Evolutionary conservation across 495 filamentous ascomycete species (phyloP), one percentile per base, ranked within the genome.

Genomic region (Talaromyces stipitatus): DNA sequence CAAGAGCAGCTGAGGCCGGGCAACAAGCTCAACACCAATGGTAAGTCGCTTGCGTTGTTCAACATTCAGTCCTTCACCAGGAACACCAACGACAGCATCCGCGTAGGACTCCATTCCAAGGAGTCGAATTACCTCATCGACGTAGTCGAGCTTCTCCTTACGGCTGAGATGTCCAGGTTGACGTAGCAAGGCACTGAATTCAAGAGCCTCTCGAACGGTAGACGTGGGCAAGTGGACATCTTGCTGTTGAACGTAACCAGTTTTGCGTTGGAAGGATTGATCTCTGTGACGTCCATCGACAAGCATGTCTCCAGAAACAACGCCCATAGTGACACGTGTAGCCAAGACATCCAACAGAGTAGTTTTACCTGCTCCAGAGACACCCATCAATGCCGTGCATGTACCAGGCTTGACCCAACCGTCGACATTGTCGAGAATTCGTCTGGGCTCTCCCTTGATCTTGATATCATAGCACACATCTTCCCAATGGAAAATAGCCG

Each of bases 381-480:
- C 78, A 18, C 82, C 82, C 88, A 92, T 94, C 6, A 95, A 73
- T n/a, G 91, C 91, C 0, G 91, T 95, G 57, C 95, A 64, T 12
- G 89, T 95, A 54, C 91, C 91, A 26, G 91, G 91, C 64, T 92
- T 91, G 50, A 95, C 89, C 88, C 89, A 95, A 26, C 91, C 91
- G 63, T 91, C 87, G 5, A 95, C 86, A 57, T 91, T 75, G 59
- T 95, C 83, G 30, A 96, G 77, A 59, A 96, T 86, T 24, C 87
- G 79, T n/a, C 90, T 78, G 23, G 76, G 71, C 59, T 88, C 82
- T 8, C 76, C 76, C 70, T 95, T 95, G 65, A 95, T 88, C 70
- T 92, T 90, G 72, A 96, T 87, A 59, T 94, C 89, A 63, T 92
- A 96, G 69, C 83, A 87, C 2, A 95, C 85, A 63, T 91, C 78